Evolutionary conservation across 2,329 filamentous ascomycete species (phyloP), one percentile per base, ranked within the genome.

Genomic region (Exutisphaerella laricina): DNA sequence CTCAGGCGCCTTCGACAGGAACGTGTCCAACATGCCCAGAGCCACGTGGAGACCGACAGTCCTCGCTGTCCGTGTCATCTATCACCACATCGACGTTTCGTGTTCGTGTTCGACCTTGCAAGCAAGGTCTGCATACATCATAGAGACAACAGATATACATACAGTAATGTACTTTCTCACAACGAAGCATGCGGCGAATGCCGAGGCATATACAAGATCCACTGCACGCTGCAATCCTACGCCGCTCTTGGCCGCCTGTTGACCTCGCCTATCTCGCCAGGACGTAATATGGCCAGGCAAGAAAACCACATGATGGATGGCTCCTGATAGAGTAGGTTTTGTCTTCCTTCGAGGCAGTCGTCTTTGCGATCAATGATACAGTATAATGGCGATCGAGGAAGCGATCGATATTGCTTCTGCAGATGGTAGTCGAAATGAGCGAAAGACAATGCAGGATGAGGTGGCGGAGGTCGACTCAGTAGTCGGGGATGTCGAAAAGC

Each of bases 401-500:
- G 12, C 10, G 8, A 29, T 39, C 9, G 35, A 29, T 23, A 25
- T 39, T 9, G 23, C 35, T 4, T 10, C 21, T 14, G n/a, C 21
- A 4, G 12, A 10, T n/a, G 3, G 13, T 28, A 10, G 35, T n/a
- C 12, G 17, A 14, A 14, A 39, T 6, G 23, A 29, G 25, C 21
- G 22, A 8, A 29, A 20, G 17, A 20, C 13, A 2, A 34, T 26
- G 7, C 20, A 17, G 9, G 32, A 31, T 4, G 12, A 12, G 10
- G 33, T 38, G 4, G 23, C 13, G 5, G 33, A 43, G 13, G 18
- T 43, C 33, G 33, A 31, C 20, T 30, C 32, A 4, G 40, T 31
- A 30, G 8, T 33, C 5, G 40, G 25, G 16, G 39, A 42, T 30
- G 23, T 20, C 31, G 31, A 35, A 23, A 43, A 30, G 40, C 23